phyloP scores from a whole-genome alignment of 371 early-diverging fungal species.

The Mucor sp. region DNA sequence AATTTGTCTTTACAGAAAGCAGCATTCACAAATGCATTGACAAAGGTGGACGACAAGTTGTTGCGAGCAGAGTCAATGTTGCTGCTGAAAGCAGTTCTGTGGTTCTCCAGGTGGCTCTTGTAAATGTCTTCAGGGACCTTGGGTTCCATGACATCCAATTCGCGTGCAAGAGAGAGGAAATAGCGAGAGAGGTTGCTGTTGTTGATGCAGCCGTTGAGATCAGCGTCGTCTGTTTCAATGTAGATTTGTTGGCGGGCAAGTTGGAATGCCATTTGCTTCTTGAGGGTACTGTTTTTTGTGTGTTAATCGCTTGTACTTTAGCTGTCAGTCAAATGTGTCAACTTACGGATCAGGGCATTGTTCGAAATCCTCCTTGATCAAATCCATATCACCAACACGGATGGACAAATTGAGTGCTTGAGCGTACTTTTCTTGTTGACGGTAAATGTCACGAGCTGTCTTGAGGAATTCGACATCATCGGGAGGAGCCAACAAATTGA shows the following conservation, averaged over 20 bases:
- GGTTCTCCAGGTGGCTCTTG: conserved; percentile 94
- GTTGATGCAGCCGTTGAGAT: conserved; percentile 83
- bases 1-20: conserved; percentile 96
- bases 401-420: conserved; percentile 88
- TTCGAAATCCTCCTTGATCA: conserved; percentile 90
- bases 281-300: conserved; percentile 54
- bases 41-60: conserved; percentile 95
- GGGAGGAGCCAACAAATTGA: conserved; percentile 88
- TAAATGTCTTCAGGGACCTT: conserved; percentile 98
- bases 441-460: conserved; percentile 91
- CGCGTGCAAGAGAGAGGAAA: conserved; percentile 87
- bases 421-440: conserved; percentile 75
- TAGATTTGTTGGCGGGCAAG: conserved; percentile 89
- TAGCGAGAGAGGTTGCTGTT: conserved; percentile 85
- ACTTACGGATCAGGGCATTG: conserved; percentile 80
- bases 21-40: conserved; percentile 97
- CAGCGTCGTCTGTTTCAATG: conserved; percentile 81
- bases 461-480: conserved; percentile 84
- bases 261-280: conserved; percentile 95
- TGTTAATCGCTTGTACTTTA: conserved; percentile 6
- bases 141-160: conserved; percentile 93
- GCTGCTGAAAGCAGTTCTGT: conserved; percentile 61
- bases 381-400: conserved; percentile 75
- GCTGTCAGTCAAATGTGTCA: background rate
- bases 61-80: conserved; percentile 93